A percentile compares a stretch with the other conserved stretches of the same genome.
Conservation (phyloP, 2,329 filamentous ascomycete species). For the Fusarium oligoseptatum region DNA sequence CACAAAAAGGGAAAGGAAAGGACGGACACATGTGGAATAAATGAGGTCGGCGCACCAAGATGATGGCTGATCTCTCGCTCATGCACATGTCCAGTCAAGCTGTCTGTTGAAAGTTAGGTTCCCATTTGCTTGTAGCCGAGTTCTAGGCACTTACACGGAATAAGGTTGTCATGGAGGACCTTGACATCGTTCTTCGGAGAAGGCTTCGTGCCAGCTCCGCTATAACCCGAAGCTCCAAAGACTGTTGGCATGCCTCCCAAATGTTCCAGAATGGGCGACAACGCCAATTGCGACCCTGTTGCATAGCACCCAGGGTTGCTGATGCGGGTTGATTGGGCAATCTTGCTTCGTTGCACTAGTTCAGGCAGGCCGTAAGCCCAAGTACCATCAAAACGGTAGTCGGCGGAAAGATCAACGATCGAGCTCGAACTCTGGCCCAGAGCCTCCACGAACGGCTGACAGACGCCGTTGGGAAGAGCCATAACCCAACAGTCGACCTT, state of each 20-base stretch:
- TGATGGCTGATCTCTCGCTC: slow-evolving; percentile 90
- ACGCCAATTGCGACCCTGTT: slow-evolving; percentile 90
- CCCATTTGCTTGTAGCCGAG: neutral
- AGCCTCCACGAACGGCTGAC: slow-evolving; percentile 93
- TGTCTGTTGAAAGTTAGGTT: slow-evolving; percentile 40
- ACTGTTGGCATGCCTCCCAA: slow-evolving; percentile 84
- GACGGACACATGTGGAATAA: slow-evolving; percentile 83
- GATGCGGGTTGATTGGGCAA: slow-evolving; percentile 85
- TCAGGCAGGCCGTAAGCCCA: slow-evolving; percentile 67
- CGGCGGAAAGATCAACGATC: slow-evolving; percentile 94
- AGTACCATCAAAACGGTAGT: slow-evolving; percentile 84
- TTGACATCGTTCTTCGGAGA: slow-evolving; percentile 93
- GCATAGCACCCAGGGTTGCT: slow-evolving; percentile 96
- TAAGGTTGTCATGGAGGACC: slow-evolving; percentile 86
- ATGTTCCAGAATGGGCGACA: slow-evolving; percentile 82
- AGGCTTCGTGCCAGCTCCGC: slow-evolving; percentile 79
- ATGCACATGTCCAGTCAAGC: slow-evolving; percentile 87
- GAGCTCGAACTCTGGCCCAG: slow-evolving; percentile 75
- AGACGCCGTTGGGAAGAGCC: slow-evolving; percentile 95
- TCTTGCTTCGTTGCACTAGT: slow-evolving; percentile 80
- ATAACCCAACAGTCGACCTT: slow-evolving; percentile 97
- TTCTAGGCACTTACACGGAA: slow-evolving; percentile 71
- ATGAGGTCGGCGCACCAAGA: slow-evolving; percentile 80
- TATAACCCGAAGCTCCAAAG: slow-evolving; percentile 95
- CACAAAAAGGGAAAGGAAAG: neutral